A percentile compares a stretch with the other conserved stretches of the same genome.
Conservation (phyloP, 495 filamentous ascomycete species). For the Daldinia concentrica region DNA sequence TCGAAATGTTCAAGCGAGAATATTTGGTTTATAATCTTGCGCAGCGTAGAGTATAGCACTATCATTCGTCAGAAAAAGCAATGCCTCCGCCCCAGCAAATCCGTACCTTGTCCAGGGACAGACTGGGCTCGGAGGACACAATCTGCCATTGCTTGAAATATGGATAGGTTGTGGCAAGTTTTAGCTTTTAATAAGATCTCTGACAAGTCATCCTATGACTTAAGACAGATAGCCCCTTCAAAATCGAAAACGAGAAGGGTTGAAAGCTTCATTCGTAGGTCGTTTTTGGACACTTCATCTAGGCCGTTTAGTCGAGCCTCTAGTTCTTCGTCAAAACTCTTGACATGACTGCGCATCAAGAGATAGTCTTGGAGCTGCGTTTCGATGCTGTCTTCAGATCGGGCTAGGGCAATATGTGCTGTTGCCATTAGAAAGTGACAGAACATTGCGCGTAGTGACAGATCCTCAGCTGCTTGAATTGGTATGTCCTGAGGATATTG, state of each 20-base stretch:
- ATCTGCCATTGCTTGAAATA: conserved; percentile 67
- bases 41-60: conserved; percentile 61
- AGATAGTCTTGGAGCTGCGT: conserved; percentile 69
- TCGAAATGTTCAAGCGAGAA: conserved; percentile 64
- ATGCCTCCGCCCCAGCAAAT: conserved; percentile 1
- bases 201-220: conserved; percentile 72
- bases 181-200: conserved; percentile 65
- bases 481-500: conserved; percentile 64
- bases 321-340: conserved; percentile 60
- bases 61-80: conserved; percentile 15
- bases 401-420: conserved; percentile 67
- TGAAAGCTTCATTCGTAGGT: conserved; percentile 69
- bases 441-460: conserved; percentile 67
- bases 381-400: conserved; percentile 69
- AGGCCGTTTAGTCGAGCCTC: conserved; percentile 50
- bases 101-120: conserved; percentile 59
- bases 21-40: conserved; percentile 70
- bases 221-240: conserved; percentile 73
- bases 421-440: conserved; percentile 74
- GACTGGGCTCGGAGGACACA: conserved; percentile 62
- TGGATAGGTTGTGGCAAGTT: conserved; percentile 47
- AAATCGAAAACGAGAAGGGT: conserved; percentile 76
- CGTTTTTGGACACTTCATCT: conserved; percentile 56
- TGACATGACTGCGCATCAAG: conserved; percentile 63
- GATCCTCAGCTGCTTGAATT: conserved; percentile 54